phyloP scores from a whole-genome alignment of 1,284 basidiomycete species.

The Sanghuangporus sanghuang region DNA sequence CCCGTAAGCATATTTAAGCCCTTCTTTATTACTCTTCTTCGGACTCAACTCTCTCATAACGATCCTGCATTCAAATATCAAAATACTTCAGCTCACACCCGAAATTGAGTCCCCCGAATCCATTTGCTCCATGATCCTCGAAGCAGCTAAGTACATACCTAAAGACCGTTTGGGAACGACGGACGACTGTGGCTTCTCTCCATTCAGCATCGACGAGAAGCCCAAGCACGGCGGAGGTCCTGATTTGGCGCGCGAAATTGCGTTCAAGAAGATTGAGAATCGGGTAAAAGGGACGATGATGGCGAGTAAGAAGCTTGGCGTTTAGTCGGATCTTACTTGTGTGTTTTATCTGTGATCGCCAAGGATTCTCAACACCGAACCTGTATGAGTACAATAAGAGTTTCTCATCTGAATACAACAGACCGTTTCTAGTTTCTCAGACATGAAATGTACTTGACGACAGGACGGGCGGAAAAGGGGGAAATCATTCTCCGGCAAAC shows the following conservation, averaged over 20 bases:
- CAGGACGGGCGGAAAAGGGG: too few relatives aligned
- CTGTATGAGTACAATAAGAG: too few relatives aligned
- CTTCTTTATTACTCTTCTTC: not conserved
- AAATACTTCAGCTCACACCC: constrained; percentile 14
- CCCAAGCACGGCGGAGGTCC: constrained; percentile 19
- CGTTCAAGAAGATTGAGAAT: constrained; percentile 21
- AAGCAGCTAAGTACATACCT: constrained; percentile 22
- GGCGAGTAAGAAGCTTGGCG: constrained; percentile 20
- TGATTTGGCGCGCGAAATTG: constrained; percentile 21
- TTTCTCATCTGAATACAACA: too few relatives aligned
- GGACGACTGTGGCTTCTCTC: constrained; percentile 24
- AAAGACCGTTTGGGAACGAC: constrained; percentile 22
- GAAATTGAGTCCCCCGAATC: constrained; percentile 20
- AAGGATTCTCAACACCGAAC: too few relatives aligned
- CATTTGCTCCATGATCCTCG: constrained; percentile 18
- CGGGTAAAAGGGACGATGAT: constrained; percentile 21
- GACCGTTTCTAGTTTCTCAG: too few relatives aligned
- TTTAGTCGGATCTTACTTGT: not conserved
- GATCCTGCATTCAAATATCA: not conserved
- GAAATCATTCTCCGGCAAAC: too few relatives aligned
- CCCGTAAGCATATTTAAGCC: not conserved
- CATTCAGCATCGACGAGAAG: constrained; percentile 22
- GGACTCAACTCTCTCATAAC: not conserved
- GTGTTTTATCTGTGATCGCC: too few relatives aligned
- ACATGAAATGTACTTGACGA: too few relatives aligned